Evolutionary conservation across 2,329 filamentous ascomycete species (phyloP).

Genomic region (Trichophyton mentagrophytes): DNA sequence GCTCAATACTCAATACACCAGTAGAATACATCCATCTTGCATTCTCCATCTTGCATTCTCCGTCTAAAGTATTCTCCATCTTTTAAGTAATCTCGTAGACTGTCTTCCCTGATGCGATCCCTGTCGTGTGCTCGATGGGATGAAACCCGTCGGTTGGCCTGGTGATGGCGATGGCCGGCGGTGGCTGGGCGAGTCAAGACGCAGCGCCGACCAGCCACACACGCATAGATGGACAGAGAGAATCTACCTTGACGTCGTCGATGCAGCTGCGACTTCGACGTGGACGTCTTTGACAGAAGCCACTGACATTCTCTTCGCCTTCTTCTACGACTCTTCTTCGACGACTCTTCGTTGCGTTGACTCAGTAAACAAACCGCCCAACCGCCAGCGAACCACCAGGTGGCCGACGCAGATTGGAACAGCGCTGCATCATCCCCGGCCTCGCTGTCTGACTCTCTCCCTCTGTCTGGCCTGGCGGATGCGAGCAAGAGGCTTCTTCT

Average conservation of each 20-base stretch:
- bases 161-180: not conserved
- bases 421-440: not conserved
- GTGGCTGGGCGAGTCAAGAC: not conserved
- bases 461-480: not conserved
- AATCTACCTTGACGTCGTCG: too few species aligned
- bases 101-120: not conserved
- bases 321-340: too few species aligned
- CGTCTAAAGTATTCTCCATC: not conserved
- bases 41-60: not conserved
- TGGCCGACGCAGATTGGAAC: constrained; percentile 4
- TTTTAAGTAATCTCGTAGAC: not conserved
- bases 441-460: not conserved
- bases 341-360: not conserved
- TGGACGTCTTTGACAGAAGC: too few species aligned
- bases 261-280: too few species aligned
- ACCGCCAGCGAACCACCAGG: not conserved
- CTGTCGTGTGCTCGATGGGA: too few species aligned
- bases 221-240: too few species aligned
- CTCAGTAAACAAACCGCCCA: not conserved
- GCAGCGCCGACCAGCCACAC: too few species aligned
- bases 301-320: too few species aligned
- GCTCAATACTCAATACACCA: not conserved
- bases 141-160: not conserved
- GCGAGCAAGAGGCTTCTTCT: not conserved
- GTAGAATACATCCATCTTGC: too few species aligned